Evolutionary conservation across 2,329 filamentous ascomycete species (phyloP).

Genomic region (Venturia nashicola): DNA sequence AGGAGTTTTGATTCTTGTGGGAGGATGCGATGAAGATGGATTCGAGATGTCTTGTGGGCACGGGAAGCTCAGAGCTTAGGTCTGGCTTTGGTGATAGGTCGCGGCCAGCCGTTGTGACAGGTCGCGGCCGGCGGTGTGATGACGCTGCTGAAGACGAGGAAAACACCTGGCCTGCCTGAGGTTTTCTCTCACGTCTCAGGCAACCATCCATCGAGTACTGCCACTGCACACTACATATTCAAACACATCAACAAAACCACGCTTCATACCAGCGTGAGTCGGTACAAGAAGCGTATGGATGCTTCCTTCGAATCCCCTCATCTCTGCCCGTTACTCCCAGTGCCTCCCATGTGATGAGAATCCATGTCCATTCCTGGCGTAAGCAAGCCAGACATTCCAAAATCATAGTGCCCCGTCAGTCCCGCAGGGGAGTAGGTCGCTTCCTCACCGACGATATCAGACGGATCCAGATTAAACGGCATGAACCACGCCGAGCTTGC

Average conservation of each 20-base stretch:
- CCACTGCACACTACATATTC: no score
- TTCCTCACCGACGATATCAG: constrained; percentile 32
- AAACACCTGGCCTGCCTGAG: neutral
- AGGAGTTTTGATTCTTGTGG: neutral
- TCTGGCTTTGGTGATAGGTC: neutral
- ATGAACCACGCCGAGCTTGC: constrained; percentile 70
- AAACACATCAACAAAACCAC: neutral
- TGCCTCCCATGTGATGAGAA: neutral
- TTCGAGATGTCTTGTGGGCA: no score
- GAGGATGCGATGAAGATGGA: neutral
- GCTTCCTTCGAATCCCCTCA: neutral
- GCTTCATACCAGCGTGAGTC: neutral
- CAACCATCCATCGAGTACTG: no score
- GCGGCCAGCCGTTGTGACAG: no score
- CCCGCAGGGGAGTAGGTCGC: neutral
- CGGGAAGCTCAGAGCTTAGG: no score
- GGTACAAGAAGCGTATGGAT: neutral
- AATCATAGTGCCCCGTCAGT: neutral
- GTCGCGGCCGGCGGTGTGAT: no score
- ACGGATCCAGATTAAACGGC: constrained; percentile 81
- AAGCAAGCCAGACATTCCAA: neutral
- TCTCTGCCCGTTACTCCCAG: neutral
- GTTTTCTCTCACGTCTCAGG: no score
- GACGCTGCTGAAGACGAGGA: neutral
- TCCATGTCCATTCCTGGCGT: neutral